These are phyloP conservation scores for Penicillium flavigenum DNA, from an alignment of 495 filamentous ascomycete species.

Conservation along the genomic window DNA sequence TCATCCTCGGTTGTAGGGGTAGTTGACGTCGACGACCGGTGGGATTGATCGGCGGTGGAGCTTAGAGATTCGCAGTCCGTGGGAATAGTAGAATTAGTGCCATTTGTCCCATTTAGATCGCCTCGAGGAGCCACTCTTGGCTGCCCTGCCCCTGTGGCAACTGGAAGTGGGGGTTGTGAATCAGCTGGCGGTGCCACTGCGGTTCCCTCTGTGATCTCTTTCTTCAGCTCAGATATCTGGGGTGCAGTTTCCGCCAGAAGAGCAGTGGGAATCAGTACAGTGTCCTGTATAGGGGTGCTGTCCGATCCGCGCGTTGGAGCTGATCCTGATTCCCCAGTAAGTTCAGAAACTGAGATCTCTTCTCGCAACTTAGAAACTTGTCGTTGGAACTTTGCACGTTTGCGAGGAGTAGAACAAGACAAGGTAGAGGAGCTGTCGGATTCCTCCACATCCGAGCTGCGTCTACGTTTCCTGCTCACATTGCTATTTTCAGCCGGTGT, in stretches of 20 bases:
- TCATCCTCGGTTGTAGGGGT: constrained; percentile 41
- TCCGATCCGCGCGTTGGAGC: constrained; percentile 20
- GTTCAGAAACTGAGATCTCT: constrained; percentile 39
- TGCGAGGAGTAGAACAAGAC: constrained; percentile 35
- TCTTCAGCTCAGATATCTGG: constrained; percentile 19
- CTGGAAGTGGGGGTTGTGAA: constrained; percentile 3
- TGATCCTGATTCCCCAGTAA: constrained; percentile 20
- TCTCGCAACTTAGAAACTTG: constrained; percentile 44
- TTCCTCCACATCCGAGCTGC: constrained; percentile 35
- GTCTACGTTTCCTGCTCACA: constrained; percentile 45
- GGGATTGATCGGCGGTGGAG: constrained; percentile 38
- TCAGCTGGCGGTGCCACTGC: constrained; percentile 8
- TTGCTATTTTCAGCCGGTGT: constrained; percentile 14
- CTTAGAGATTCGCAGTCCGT: constrained; percentile 34
- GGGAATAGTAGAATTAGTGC: constrained; percentile 9
- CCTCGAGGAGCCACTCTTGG: not conserved
- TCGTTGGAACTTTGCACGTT: constrained; percentile 38
- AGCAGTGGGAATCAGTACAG: constrained; percentile 11
- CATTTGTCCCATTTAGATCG: constrained; percentile 8
- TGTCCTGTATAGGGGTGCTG: constrained; percentile 16
- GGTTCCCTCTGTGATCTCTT: constrained; percentile 18
- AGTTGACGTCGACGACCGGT: constrained; percentile 40
- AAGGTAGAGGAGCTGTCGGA: constrained; percentile 29
- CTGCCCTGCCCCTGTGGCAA: constrained; percentile 6
- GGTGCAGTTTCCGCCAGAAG: constrained; percentile 5